Evolutionary conservation across 2,329 filamentous ascomycete species (phyloP).

Genomic region (Didymella sp.): DNA sequence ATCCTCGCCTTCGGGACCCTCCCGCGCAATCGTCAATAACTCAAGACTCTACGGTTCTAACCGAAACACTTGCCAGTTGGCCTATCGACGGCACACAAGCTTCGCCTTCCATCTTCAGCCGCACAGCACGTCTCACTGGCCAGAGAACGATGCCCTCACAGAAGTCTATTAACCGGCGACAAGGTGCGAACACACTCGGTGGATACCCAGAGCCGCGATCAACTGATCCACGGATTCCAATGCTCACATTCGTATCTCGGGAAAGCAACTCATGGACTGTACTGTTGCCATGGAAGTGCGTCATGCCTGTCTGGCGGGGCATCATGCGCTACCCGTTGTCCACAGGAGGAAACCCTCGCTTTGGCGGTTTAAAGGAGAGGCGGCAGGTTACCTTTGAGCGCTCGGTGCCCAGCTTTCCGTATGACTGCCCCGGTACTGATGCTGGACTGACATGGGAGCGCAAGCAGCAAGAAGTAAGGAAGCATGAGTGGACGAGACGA

Average conservation of each 20-base stretch:
- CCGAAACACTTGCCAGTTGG: conserved; percentile 71
- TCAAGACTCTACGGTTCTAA: conserved; percentile 38
- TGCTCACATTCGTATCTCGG: conserved; percentile 71
- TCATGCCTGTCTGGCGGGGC: conserved; percentile 83
- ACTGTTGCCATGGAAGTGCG: conserved; percentile 88
- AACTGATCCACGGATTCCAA: conserved; percentile 77
- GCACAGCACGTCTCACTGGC: conserved; percentile 69
- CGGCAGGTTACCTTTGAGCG: conserved; percentile 84
- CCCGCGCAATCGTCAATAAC: conserved; percentile 60
- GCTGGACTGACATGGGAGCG: conserved; percentile 82
- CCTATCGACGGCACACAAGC: conserved; percentile 63
- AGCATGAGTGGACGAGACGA: conserved; percentile 73
- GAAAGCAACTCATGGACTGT: conserved; percentile 73
- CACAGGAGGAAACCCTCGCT: conserved; percentile 79
- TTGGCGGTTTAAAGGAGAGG: conserved; percentile 81
- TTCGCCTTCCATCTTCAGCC: conserved; percentile 69
- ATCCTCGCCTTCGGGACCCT: conserved; percentile 82
- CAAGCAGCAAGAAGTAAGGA: conserved; percentile 66
- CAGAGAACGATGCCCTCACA: conserved; percentile 73
- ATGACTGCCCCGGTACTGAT: conserved; percentile 79
- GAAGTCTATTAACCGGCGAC: conserved; percentile 80
- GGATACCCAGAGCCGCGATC: conserved; percentile 63
- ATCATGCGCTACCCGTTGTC: conserved; percentile 83
- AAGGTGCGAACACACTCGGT: conserved; percentile 68
- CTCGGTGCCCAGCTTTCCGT: conserved; percentile 81